A percentile compares a stretch with the other conserved stretches of the same genome.
Evolutionary conservation across 2,329 filamentous ascomycete genomes (phyloP).

Genomic region (Colletotrichum lindemuthianum): DNA sequence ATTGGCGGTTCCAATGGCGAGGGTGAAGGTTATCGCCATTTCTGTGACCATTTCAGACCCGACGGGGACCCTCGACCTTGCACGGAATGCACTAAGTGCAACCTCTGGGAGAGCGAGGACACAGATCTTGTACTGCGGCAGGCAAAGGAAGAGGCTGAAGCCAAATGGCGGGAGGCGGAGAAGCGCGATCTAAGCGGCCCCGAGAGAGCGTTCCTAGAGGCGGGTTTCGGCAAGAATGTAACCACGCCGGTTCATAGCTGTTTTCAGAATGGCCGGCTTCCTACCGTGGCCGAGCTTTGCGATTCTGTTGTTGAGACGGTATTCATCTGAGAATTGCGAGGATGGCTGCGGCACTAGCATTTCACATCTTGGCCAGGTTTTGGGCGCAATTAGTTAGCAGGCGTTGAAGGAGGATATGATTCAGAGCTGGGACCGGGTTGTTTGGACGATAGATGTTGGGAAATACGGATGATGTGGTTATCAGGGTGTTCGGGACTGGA

Average conservation of each 20-base stretch:
- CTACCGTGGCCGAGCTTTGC: slow-evolving; percentile 54
- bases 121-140: slow-evolving; percentile 73
- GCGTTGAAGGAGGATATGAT: too few relatives aligned
- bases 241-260: slow-evolving; percentile 45
- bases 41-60: slow-evolving; percentile 94
- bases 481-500: too few relatives aligned
- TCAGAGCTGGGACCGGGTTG: too few relatives aligned
- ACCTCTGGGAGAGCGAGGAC: slow-evolving; percentile 81
- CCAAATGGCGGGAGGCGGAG: slow-evolving; percentile 75
- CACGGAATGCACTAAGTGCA: slow-evolving; percentile 81
- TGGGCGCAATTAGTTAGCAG: too few relatives aligned
- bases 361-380: too few relatives aligned
- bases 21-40: slow-evolving; percentile 86
- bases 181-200: slow-evolving; percentile 64
- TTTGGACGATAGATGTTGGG: too few relatives aligned
- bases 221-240: slow-evolving; percentile 52
- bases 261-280: slow-evolving; percentile 47
- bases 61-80: slow-evolving; percentile 78
- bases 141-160: slow-evolving; percentile 77
- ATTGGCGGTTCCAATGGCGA: slow-evolving; percentile 58
- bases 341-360: too few relatives aligned
- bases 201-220: slow-evolving; percentile 67
- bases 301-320: slow-evolving; percentile 57
- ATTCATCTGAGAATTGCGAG: slow-evolving; percentile 46
- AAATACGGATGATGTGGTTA: too few relatives aligned